Percentiles rank a stretch among this genome's conserved stretches.
phyloP scores from a whole-genome alignment of 2,329 filamentous ascomycete genomes.

The Aureobasidium musti region DNA sequence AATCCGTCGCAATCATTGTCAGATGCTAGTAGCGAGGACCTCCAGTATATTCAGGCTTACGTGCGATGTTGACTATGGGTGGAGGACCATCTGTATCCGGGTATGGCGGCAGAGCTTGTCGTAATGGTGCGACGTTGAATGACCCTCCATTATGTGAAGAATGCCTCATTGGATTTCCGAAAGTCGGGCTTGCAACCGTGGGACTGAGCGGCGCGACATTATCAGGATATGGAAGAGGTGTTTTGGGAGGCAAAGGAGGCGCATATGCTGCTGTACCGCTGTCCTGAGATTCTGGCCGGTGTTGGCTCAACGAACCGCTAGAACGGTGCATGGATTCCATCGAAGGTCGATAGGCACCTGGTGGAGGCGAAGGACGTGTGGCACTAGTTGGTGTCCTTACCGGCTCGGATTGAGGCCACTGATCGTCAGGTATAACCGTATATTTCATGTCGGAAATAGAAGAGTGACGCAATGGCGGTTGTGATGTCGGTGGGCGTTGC shows the following conservation, averaged over 20 bases:
- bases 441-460: conserved; percentile 65
- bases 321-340: conserved; percentile 31
- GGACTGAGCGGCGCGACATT: conserved; percentile 36
- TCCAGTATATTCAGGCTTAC: conserved; percentile 68
- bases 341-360: conserved; percentile 27
- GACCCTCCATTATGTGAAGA: conserved; percentile 23
- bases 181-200: conserved; percentile 34
- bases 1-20: neutral
- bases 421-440: conserved; percentile 62
- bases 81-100: conserved; percentile 78
- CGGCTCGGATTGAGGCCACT: conserved; percentile 51
- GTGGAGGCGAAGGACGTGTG: conserved; percentile 25
- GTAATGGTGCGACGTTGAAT: conserved; percentile 17
- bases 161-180: conserved; percentile 37
- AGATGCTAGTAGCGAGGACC: neutral
- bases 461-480: conserved; percentile 59
- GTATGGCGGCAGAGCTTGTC: conserved; percentile 64
- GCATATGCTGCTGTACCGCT: conserved; percentile 43
- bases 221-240: conserved; percentile 35
- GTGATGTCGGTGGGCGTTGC: conserved; percentile 33
- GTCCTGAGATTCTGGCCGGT: conserved; percentile 42
- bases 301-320: conserved; percentile 27
- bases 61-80: conserved; percentile 79
- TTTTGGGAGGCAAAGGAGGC: conserved; percentile 73
- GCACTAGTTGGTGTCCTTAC: conserved; percentile 31